These are phyloP conservation scores for Chlorella sp. DNA, from an alignment of 139 green algal genomes.

Conservation along the genomic window DNA sequence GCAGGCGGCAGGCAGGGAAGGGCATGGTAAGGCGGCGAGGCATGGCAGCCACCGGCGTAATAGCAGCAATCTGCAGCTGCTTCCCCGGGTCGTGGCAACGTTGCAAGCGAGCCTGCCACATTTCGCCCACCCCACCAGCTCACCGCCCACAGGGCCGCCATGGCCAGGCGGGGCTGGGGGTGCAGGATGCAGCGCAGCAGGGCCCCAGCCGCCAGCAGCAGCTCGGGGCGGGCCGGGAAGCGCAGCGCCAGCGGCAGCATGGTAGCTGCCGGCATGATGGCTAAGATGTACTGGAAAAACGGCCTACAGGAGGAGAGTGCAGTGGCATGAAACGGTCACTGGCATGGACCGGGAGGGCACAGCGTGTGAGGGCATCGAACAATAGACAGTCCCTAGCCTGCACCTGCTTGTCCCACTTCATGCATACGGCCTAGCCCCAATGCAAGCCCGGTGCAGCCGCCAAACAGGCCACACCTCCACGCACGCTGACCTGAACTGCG, in stretches of 20 bases:
- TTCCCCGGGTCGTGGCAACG: too few species aligned
- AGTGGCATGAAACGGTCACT: too few species aligned
- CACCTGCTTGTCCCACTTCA: too few species aligned
- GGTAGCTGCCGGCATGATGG: neutral
- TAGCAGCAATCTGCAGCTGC: too few species aligned
- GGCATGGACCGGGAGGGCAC: too few species aligned
- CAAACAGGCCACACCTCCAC: too few species aligned
- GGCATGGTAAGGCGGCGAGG: neutral
- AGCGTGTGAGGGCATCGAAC: too few species aligned
- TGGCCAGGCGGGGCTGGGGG: constrained; percentile 1
- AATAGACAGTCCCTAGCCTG: too few species aligned
- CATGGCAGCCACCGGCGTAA: too few species aligned
- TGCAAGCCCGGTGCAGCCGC: too few species aligned
- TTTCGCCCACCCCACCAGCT: neutral
- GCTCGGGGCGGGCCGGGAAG: neutral
- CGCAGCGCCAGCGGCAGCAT: constrained; percentile 29
- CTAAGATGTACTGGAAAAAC: constrained; percentile 26
- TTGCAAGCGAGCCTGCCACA: too few species aligned
- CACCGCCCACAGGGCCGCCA: constrained; percentile 30
- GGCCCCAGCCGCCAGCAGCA: constrained; percentile 15
- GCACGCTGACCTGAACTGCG: constrained; percentile 8
- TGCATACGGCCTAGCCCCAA: too few species aligned
- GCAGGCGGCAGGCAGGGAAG: neutral
- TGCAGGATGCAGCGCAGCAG: constrained; percentile 31
- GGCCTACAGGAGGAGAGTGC: neutral